Conservation (phyloP, 495 filamentous ascomycete genomes). For the Xylaria intraflava region DNA sequence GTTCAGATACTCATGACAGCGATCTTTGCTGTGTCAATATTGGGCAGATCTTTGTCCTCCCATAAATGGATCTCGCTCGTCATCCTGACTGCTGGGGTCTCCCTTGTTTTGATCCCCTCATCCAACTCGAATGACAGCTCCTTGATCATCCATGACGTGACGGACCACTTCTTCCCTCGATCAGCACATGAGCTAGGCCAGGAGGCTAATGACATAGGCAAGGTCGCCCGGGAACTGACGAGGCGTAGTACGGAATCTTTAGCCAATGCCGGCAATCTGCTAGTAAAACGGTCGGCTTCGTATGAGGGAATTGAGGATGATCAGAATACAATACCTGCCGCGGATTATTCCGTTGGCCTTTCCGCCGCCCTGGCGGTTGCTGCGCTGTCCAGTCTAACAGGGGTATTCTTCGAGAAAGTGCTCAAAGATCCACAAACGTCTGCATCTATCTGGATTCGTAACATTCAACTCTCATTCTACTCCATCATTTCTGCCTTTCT, state of each 20-base stretch:
- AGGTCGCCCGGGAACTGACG: conserved; percentile 44
- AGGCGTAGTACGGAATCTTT: conserved; percentile 38
- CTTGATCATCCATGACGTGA: conserved; percentile 48
- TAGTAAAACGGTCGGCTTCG: conserved; percentile 78
- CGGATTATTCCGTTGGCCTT: conserved; percentile 75
- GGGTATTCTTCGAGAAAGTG: conserved; percentile 93
- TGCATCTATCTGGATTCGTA: conserved; percentile 82
- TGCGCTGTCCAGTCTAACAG: conserved; percentile 71
- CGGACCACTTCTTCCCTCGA: conserved; percentile 62
- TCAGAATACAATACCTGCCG: conserved; percentile 53
- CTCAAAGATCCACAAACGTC: conserved; percentile 69
- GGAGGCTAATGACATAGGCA: conserved; percentile 33
- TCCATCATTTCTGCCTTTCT: conserved; percentile 82
- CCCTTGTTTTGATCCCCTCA: conserved; percentile 75
- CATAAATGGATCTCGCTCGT: conserved; percentile 75
- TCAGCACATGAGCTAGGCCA: conserved; percentile 59
- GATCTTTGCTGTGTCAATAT: conserved; percentile 73
- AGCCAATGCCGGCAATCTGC: conserved; percentile 23
- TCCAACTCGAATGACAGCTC: conserved; percentile 37
- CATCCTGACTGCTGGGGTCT: conserved; percentile 75
- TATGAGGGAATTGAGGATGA: conserved; percentile 92
- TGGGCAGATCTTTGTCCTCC: conserved; percentile 59
- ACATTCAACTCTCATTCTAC: conserved; percentile 89
- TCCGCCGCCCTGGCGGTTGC: conserved; percentile 69
- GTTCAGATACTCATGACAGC: conserved; percentile 71